Conservation (phyloP, 116 monocot genomes). For the Zostera marina region DNA sequence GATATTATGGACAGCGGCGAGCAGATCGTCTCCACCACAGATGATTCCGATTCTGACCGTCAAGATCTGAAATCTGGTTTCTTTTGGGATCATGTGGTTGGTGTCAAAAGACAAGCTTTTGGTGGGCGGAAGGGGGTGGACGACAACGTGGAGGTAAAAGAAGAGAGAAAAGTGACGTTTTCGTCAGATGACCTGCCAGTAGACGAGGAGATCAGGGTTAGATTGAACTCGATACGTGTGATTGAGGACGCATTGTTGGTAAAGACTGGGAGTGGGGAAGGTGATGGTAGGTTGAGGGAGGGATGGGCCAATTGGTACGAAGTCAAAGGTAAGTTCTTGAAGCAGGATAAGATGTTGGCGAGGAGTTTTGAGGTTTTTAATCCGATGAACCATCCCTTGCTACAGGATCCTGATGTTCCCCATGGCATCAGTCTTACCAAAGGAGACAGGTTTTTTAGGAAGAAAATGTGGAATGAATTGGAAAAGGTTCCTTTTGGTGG, state of each 20-base stretch:
- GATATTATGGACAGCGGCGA: slow-evolving; percentile 38
- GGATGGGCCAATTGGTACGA: slow-evolving; percentile 87
- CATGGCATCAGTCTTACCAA: slow-evolving; percentile 26
- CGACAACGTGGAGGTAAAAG: background rate
- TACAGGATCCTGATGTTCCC: slow-evolving; percentile 69
- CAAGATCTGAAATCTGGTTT: slow-evolving; percentile 6
- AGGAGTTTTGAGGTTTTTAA: slow-evolving; percentile 57
- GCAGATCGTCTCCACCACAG: slow-evolving; percentile 5
- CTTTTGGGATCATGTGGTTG: slow-evolving; percentile 54
- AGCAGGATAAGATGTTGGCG: slow-evolving; percentile 61
- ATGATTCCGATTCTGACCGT: slow-evolving; percentile 2
- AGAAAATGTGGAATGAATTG: slow-evolving; percentile 44
- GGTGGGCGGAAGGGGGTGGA: slow-evolving; percentile 4
- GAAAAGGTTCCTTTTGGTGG: slow-evolving; percentile 29
- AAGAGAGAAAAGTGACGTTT: slow-evolving; percentile 20
- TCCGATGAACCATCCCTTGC: slow-evolving; percentile 70
- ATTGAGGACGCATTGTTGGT: slow-evolving; percentile 76
- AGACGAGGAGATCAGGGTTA: slow-evolving; percentile 41
- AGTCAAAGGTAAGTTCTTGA: slow-evolving; percentile 60
- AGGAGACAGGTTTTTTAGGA: slow-evolving; percentile 56
- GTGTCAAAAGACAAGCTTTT: slow-evolving; percentile 40
- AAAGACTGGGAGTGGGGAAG: slow-evolving; percentile 16
- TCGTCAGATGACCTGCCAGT: slow-evolving; percentile 81
- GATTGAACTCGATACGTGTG: slow-evolving; percentile 33
- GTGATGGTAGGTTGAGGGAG: slow-evolving; percentile 18